Percentiles rank a stretch among this genome's conserved stretches.
These are phyloP conservation scores for Ceratopteris richardii DNA, from an alignment of 75 land plant species.

Conservation along the genomic window DNA sequence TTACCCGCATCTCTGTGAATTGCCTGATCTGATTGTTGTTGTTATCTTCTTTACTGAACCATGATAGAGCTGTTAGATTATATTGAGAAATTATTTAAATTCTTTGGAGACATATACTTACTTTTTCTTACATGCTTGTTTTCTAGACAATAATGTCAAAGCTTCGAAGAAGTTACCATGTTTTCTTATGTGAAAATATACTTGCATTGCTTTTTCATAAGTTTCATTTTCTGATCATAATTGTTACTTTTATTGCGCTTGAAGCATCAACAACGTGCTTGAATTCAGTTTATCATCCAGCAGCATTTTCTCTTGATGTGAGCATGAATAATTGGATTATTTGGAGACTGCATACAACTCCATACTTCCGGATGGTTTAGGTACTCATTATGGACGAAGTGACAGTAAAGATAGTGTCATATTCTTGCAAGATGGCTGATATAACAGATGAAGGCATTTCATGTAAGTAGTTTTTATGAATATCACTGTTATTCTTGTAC, in stretches of 20 bases:
- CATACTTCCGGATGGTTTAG: slow-evolving; percentile 23
- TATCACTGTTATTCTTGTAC: too few relatives aligned
- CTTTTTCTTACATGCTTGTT: background rate
- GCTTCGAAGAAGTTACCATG: background rate
- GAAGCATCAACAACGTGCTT: background rate
- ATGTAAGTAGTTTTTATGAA: slow-evolving; percentile 71
- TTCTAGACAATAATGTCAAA: background rate
- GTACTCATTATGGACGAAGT: slow-evolving; percentile 96
- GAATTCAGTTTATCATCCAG: background rate
- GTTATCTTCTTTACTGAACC: too few relatives aligned
- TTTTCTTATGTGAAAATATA: background rate
- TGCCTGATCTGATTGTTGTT: too few relatives aligned
- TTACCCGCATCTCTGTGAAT: too few relatives aligned
- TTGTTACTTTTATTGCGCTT: background rate
- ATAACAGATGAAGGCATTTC: slow-evolving; percentile 97
- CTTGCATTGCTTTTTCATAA: background rate
- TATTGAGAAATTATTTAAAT: too few relatives aligned
- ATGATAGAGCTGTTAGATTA: too few relatives aligned
- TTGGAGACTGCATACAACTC: background rate
- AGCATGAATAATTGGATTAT: background rate
- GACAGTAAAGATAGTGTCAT: slow-evolving; percentile 86
- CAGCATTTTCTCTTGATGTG: background rate
- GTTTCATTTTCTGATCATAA: background rate
- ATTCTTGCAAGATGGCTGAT: slow-evolving; percentile 95
- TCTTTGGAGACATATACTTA: too few relatives aligned